Evolutionary conservation across 2,329 filamentous ascomycete genomes (phyloP).

Genomic region (Hypoxylon sp.): DNA sequence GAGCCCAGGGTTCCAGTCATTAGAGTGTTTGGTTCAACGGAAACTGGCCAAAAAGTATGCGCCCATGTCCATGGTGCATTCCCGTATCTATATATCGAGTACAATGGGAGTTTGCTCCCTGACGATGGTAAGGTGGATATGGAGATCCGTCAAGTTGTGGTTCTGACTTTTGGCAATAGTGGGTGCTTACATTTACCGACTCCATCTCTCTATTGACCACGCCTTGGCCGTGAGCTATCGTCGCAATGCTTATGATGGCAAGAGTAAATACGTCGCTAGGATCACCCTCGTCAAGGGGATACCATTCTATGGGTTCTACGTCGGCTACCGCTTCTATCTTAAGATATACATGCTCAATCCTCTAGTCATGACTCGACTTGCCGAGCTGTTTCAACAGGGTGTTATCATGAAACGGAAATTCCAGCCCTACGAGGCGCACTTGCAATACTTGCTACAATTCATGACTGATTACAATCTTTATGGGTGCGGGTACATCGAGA

Average conservation of each 20-base stretch:
- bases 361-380: conserved; percentile 85
- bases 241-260: conserved; percentile 77
- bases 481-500: conserved; percentile 89
- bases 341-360: conserved; percentile 97
- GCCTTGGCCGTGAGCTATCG: conserved; percentile 89
- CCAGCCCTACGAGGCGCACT: conserved; percentile 93
- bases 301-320: conserved; percentile 95
- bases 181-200: conserved; percentile 78
- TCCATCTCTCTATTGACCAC: conserved; percentile 92
- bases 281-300: conserved; percentile 93
- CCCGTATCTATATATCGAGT: conserved; percentile 94
- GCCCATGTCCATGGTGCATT: conserved; percentile 96
- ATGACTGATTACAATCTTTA: conserved; percentile 99
- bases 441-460: conserved; percentile 94
- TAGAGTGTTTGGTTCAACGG: conserved; percentile 91
- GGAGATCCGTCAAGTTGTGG: conserved; percentile 42
- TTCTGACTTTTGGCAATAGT: conserved; percentile 64
- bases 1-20: conserved; percentile 86
- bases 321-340: conserved; percentile 90
- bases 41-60: conserved; percentile 96
- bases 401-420: conserved; percentile 86
- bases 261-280: conserved; percentile 83
- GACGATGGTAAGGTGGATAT: conserved; percentile 72
- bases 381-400: conserved; percentile 89
- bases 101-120: conserved; percentile 76